These are phyloP conservation scores for Pleodorina starrii DNA, from an alignment of 139 green algal genomes.

Conservation along the genomic window DNA sequence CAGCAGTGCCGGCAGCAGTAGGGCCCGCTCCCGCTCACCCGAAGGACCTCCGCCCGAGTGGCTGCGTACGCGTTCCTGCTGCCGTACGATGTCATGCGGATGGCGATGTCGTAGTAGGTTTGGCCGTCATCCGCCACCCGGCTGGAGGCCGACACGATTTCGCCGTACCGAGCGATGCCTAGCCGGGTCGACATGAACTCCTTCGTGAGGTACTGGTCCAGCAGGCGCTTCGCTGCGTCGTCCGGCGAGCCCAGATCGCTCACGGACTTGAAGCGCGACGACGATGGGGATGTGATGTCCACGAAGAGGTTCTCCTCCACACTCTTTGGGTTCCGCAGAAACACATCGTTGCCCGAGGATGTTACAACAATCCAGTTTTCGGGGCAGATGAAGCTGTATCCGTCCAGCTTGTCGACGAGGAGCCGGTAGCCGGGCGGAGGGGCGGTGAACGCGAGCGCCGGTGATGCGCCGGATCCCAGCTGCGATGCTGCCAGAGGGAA, in stretches of 20 bases:
- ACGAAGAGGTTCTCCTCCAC: constrained; percentile 96
- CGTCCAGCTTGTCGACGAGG: constrained; percentile 87
- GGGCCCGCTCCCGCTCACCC: constrained; percentile 20
- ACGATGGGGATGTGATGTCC: constrained; percentile 90
- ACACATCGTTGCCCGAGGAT: constrained; percentile 91
- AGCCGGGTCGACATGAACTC: constrained; percentile 98
- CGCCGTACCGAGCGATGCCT: constrained; percentile 69
- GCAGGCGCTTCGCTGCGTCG: constrained; percentile 75
- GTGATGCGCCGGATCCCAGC: not conserved
- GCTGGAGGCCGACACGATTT: constrained; percentile 54
- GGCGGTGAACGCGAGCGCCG: constrained; percentile 49
- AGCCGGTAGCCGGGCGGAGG: constrained; percentile 68
- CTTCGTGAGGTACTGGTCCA: constrained; percentile 86
- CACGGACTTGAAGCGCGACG: constrained; percentile 77
- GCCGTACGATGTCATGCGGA: constrained; percentile 82
- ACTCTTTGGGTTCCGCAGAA: constrained; percentile 88
- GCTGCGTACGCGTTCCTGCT: constrained; percentile 86
- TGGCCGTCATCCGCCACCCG: constrained; percentile 54
- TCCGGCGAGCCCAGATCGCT: constrained; percentile 87
- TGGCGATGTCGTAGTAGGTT: constrained; percentile 66
- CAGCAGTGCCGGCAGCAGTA: too few relatives aligned
- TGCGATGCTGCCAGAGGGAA: not conserved
- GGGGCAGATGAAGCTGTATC: constrained; percentile 89
- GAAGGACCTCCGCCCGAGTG: constrained; percentile 58
- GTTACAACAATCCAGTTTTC: constrained; percentile 83